phyloP scores from a whole-genome alignment of 371 early-diverging fungal species.

The Mortierella polycephala region DNA sequence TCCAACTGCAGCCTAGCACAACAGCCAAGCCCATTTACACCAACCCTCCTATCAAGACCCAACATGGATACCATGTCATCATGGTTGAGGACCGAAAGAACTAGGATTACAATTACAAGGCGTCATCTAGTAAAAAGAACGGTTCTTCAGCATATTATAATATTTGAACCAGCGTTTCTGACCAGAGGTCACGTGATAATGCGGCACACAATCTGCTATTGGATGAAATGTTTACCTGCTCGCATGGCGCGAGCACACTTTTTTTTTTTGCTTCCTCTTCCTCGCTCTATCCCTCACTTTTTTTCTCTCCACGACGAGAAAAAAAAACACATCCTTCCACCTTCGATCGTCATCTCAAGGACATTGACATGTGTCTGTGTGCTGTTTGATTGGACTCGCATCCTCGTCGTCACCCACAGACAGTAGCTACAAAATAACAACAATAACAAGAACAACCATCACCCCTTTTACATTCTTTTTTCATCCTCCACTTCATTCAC shows the following conservation, averaged over 20 bases:
- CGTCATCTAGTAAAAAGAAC: too few species aligned
- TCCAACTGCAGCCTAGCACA: slow-evolving; percentile 81
- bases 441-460: slow-evolving; percentile 5
- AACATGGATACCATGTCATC: slow-evolving; percentile 82
- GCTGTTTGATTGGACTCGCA: too few species aligned
- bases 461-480: neutral
- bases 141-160: too few species aligned
- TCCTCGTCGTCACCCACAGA: too few species aligned
- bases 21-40: slow-evolving; percentile 78
- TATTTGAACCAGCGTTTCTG: too few species aligned
- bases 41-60: slow-evolving; percentile 78
- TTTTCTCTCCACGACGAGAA: neutral
- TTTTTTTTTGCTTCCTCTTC: neutral
- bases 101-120: slow-evolving; percentile 11
- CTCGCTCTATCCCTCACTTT: neutral
- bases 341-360: too few species aligned
- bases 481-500: neutral
- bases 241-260: neutral
- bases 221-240: too few species aligned
- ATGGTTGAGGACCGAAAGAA: slow-evolving; percentile 82
- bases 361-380: too few species aligned
- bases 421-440: too few species aligned
- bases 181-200: too few species aligned
- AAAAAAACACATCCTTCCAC: neutral
- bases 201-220: too few species aligned